A percentile compares a stretch with the other conserved stretches of the same genome.
These are phyloP conservation scores for Diaporthe velutina DNA, from an alignment of 2,329 filamentous ascomycete species.

Conservation along the genomic window DNA sequence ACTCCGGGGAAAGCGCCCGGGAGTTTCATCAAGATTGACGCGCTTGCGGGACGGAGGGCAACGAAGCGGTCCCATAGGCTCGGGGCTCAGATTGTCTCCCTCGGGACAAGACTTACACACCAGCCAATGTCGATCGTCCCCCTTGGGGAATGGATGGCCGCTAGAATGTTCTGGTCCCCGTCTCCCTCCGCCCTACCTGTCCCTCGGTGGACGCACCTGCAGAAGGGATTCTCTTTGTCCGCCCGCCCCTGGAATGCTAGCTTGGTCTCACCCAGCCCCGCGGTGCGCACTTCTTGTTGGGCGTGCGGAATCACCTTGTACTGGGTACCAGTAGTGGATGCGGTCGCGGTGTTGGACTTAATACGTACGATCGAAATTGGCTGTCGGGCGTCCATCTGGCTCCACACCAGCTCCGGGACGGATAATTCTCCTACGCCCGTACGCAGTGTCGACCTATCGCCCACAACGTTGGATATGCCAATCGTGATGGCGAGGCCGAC, in stretches of 20 bases:
- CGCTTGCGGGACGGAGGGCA: neutral
- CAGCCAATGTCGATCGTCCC: constrained; percentile 7
- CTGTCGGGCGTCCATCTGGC: constrained; percentile 74
- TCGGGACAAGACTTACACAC: constrained; percentile 17
- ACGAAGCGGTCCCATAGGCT: constrained; percentile 7
- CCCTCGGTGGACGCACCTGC: too few relatives aligned
- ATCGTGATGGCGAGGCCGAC: constrained; percentile 56
- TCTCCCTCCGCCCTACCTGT: too few relatives aligned
- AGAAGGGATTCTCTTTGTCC: constrained; percentile 76
- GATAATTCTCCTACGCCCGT: too few relatives aligned
- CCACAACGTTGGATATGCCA: constrained; percentile 75
- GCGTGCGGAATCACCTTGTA: constrained; percentile 69
- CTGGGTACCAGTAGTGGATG: constrained; percentile 65
- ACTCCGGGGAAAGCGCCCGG: constrained; percentile 3
- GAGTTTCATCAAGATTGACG: constrained; percentile 17
- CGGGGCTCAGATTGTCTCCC: constrained; percentile 10
- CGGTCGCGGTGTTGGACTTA: too few relatives aligned
- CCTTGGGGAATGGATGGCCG: constrained; percentile 12
- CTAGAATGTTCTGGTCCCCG: constrained; percentile 20
- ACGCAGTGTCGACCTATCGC: constrained; percentile 48
- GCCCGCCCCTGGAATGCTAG: constrained; percentile 77
- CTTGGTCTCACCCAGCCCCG: constrained; percentile 71
- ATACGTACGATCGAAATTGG: constrained; percentile 73
- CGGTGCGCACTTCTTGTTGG: constrained; percentile 59
- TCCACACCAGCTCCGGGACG: constrained; percentile 77